phyloP scores from a whole-genome alignment of 768 basidiomycete genomes.

The Mycena galopus region DNA sequence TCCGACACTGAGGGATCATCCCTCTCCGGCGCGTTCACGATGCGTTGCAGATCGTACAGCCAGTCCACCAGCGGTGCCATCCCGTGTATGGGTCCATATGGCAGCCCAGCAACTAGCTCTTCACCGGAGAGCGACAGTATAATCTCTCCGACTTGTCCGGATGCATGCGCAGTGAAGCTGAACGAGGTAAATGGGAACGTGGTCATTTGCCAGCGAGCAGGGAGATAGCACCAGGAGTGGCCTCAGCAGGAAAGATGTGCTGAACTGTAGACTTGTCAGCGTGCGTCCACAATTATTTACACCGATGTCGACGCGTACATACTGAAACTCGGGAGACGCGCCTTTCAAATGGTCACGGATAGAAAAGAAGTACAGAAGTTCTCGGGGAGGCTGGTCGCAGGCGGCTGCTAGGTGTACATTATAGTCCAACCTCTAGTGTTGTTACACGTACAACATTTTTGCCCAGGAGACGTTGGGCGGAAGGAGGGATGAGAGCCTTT shows the following conservation, averaged over 20 bases:
- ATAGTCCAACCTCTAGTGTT: too few relatives aligned
- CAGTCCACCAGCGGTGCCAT: slow-evolving; percentile 73
- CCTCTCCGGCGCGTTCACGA: slow-evolving; percentile 62
- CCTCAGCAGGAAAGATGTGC: slow-evolving; percentile 83
- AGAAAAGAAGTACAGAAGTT: slow-evolving; percentile 72
- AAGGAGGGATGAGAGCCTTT: too few relatives aligned
- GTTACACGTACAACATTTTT: too few relatives aligned
- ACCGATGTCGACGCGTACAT: slow-evolving; percentile 39
- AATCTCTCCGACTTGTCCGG: slow-evolving; percentile 52
- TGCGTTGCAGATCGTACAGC: slow-evolving; percentile 79
- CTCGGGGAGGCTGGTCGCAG: slow-evolving; percentile 57
- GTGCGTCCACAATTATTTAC: not conserved
- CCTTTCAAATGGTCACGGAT: slow-evolving; percentile 71
- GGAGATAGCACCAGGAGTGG: slow-evolving; percentile 81
- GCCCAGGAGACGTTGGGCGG: too few relatives aligned
- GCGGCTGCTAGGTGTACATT: too few relatives aligned
- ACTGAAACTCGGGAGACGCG: slow-evolving; percentile 76
- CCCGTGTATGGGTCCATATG: slow-evolving; percentile 83
- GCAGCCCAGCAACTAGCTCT: slow-evolving; percentile 77
- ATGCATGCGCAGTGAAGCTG: slow-evolving; percentile 71
- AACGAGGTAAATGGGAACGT: slow-evolving; percentile 93
- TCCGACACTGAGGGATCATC: slow-evolving; percentile 85
- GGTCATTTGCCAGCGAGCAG: slow-evolving; percentile 87
- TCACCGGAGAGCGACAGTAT: slow-evolving; percentile 66
- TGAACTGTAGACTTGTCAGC: slow-evolving; percentile 59